These are phyloP conservation scores for Smallanthus sonchifolius DNA, from an alignment of 129 eudicot species.

Conservation along the genomic window DNA sequence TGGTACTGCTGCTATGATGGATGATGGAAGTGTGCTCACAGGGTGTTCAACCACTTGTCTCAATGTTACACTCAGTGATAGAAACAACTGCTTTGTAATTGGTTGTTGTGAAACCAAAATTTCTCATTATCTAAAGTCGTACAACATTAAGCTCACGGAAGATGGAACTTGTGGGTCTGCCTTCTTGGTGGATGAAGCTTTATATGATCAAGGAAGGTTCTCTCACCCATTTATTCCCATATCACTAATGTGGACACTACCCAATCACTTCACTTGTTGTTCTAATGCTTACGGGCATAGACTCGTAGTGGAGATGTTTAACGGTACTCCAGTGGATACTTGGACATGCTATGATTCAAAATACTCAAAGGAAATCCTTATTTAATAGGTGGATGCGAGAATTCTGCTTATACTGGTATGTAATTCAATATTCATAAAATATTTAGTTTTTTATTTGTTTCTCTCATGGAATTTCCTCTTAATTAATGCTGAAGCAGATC, in stretches of 20 bases:
- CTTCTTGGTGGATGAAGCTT: background rate
- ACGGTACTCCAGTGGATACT: too few species aligned
- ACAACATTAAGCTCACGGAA: background rate
- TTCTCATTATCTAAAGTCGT: background rate
- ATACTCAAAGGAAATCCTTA: too few species aligned
- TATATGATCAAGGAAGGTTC: background rate
- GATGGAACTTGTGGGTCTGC: background rate
- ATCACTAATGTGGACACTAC: conserved; percentile 2
- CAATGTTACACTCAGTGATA: background rate
- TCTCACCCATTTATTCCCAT: background rate
- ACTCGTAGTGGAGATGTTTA: too few species aligned
- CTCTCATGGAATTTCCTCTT: too few species aligned
- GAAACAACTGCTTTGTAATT: conserved; percentile 4
- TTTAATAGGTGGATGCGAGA: too few species aligned
- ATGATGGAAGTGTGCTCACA: background rate
- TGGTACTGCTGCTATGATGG: conserved; percentile 6
- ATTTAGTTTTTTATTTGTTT: too few species aligned
- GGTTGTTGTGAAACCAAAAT: conserved; percentile 18
- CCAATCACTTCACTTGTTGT: background rate
- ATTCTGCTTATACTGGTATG: too few species aligned
- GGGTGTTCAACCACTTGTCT: conserved; percentile 22
- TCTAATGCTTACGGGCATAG: too few species aligned
- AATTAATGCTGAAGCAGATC: too few species aligned
- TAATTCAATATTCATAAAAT: too few species aligned
- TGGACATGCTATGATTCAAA: too few species aligned